These are phyloP conservation scores for Skeletonema potamos DNA, from an alignment of 108 stramenopile species.

Conservation along the genomic window DNA sequence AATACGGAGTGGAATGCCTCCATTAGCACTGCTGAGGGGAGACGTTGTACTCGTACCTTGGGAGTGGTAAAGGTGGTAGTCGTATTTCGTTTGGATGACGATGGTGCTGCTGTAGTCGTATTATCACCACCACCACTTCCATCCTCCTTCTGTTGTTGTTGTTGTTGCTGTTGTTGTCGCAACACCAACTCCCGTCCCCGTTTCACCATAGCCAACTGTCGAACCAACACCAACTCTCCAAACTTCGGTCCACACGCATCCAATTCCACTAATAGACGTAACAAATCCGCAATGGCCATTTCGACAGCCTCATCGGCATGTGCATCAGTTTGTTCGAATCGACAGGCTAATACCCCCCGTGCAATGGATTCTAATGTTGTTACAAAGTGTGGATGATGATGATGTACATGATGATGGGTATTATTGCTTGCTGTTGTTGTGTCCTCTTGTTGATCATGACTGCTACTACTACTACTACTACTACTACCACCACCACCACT, in stretches of 20 bases:
- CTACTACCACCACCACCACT: not conserved
- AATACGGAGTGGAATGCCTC: conserved; percentile 84
- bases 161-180: not conserved
- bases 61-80: not conserved
- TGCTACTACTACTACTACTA: not conserved
- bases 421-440: too few species aligned
- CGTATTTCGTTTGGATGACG: conserved; percentile 2
- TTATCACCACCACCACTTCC: not conserved
- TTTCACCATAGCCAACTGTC: not conserved
- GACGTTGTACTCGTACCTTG: conserved; percentile 14
- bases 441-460: too few species aligned
- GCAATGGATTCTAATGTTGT: conserved; percentile 34
- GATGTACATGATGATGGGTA: too few species aligned
- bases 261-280: conserved; percentile 60
- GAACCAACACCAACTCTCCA: conserved; percentile 40
- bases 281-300: conserved; percentile 88
- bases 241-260: conserved; percentile 39
- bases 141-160: not conserved
- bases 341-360: conserved; percentile 70
- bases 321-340: conserved; percentile 90
- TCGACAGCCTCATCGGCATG: conserved; percentile 90
- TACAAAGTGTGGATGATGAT: not conserved
- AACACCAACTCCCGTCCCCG: conserved; percentile 4
- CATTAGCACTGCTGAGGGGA: conserved; percentile 37
- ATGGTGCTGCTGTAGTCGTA: not conserved